Percentiles rank a stretch among this genome's conserved stretches.
Evolutionary conservation across 2,329 filamentous ascomycete genomes (phyloP).

Genomic region (Nigrospora oryzae): DNA sequence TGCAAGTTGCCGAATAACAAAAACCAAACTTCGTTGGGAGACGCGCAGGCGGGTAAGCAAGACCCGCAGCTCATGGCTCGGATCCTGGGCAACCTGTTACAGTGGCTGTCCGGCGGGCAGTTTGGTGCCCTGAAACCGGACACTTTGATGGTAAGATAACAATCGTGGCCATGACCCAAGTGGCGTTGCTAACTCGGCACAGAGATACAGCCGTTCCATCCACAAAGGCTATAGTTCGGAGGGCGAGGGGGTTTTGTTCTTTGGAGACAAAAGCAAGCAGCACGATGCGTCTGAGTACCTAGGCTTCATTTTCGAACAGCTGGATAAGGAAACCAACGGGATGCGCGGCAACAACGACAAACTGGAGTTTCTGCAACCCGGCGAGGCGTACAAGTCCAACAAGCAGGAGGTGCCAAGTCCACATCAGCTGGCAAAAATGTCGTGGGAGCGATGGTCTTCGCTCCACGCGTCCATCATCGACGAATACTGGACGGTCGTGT

Average conservation of each 20-base stretch:
- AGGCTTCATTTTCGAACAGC: slow-evolving; percentile 68
- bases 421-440: slow-evolving; percentile 46
- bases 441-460: slow-evolving; percentile 65
- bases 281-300: slow-evolving; percentile 92
- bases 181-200: slow-evolving; percentile 10
- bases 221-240: slow-evolving; percentile 28
- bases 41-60: slow-evolving; percentile 5
- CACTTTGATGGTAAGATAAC: slow-evolving; percentile 45
- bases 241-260: neutral
- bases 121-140: slow-evolving; percentile 42
- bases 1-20: slow-evolving; percentile 26
- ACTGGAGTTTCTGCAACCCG: slow-evolving; percentile 8
- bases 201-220: slow-evolving; percentile 58
- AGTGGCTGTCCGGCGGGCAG: slow-evolving; percentile 45
- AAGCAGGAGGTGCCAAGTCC: slow-evolving; percentile 5
- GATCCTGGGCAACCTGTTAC: slow-evolving; percentile 50
- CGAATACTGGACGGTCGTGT: slow-evolving; percentile 49
- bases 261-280: slow-evolving; percentile 67
- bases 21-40: too few species aligned
- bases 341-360: slow-evolving; percentile 23
- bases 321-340: slow-evolving; percentile 79
- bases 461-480: slow-evolving; percentile 70
- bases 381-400: slow-evolving; percentile 13
- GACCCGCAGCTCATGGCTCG: slow-evolving; percentile 51
- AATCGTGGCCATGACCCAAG: neutral